These are phyloP conservation scores for Hypericum perforatum DNA, from an alignment of 345 rosid species.

Conservation along the genomic window DNA sequence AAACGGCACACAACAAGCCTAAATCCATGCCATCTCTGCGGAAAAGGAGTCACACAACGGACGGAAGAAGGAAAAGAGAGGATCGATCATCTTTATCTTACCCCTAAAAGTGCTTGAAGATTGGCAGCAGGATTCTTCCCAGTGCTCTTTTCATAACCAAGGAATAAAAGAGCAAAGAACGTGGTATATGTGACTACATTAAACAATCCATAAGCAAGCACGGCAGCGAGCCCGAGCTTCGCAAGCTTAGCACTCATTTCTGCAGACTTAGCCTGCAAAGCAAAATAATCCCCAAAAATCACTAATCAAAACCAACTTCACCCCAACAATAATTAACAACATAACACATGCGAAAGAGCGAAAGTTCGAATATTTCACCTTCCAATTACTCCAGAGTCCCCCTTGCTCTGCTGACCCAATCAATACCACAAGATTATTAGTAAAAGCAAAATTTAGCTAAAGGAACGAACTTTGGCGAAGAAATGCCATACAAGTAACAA, in stretches of 20 bases:
- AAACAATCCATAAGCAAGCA: slow-evolving; percentile 32
- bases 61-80: no score
- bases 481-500: no score
- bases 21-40: no score
- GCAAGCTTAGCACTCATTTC: slow-evolving; percentile 29
- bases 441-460: no score
- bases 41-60: no score
- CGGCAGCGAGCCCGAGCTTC: slow-evolving; percentile 34
- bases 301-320: background rate
- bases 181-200: slow-evolving; percentile 31
- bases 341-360: background rate
- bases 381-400: slow-evolving; percentile 11
- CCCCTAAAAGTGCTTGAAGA: slow-evolving; percentile 32
- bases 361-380: background rate
- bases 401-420: background rate
- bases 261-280: slow-evolving; percentile 7
- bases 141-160: slow-evolving; percentile 33
- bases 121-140: slow-evolving; percentile 34
- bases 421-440: no score
- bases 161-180: slow-evolving; percentile 27
- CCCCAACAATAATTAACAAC: no score
- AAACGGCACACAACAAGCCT: no score
- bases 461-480: no score
- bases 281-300: background rate
- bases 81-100: slow-evolving; percentile 1